Evolutionary conservation across 139 green algal species (phyloP).

Genomic region (Ettlia oleoabundans): DNA sequence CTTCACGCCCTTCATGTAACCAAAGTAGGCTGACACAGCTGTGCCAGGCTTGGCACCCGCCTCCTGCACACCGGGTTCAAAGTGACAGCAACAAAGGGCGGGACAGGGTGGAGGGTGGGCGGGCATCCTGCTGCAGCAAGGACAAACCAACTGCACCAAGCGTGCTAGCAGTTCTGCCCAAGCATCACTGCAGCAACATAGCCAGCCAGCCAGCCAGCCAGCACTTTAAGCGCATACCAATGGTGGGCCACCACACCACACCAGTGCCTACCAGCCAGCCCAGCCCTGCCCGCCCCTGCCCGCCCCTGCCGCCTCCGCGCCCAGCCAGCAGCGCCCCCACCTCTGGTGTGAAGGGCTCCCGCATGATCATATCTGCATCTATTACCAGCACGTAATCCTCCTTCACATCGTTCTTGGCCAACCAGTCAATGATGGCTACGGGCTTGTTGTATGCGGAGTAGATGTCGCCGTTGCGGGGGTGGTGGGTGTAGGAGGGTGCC

Average conservation of each 20-base stretch:
- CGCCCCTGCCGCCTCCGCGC: not conserved
- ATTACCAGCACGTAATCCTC: conserved; percentile 73
- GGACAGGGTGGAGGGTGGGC: too few species aligned
- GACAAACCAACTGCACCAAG: too few species aligned
- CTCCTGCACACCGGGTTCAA: too few species aligned
- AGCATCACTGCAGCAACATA: too few species aligned
- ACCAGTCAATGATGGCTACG: conserved; percentile 80
- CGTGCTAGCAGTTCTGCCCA: too few species aligned
- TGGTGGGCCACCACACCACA: too few species aligned
- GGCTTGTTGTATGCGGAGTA: conserved; percentile 73
- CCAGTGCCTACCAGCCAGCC: too few species aligned
- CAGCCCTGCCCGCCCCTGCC: not conserved
- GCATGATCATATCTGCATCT: conserved; percentile 76
- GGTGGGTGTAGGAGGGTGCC: conserved; percentile 63
- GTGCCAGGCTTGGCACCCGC: conserved; percentile 36
- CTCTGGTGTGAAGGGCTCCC: conserved; percentile 44
- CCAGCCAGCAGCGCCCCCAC: not conserved
- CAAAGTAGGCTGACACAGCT: conserved; percentile 49
- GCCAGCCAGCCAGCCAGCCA: too few species aligned
- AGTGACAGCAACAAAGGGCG: too few species aligned
- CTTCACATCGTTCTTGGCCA: conserved; percentile 50
- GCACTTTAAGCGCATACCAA: too few species aligned
- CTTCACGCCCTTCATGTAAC: conserved; percentile 56
- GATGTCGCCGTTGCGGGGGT: conserved; percentile 55
- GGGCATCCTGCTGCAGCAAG: too few species aligned